These are phyloP conservation scores for Xylaria multiplex DNA, from an alignment of 2,329 filamentous ascomycete genomes.

Conservation along the genomic window DNA sequence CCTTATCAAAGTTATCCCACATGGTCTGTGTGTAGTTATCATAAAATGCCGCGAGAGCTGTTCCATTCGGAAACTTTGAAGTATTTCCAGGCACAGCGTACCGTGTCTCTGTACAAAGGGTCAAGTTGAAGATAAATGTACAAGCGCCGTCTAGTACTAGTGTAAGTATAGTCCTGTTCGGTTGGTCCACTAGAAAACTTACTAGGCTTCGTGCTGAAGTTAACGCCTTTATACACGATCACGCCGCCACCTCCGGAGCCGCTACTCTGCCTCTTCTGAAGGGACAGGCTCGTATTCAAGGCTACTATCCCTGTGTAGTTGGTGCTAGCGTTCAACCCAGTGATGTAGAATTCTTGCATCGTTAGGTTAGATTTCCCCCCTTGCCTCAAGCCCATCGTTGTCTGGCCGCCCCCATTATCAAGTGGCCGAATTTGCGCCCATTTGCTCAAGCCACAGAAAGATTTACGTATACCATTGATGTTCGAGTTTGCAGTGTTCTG, in stretches of 20 bases:
- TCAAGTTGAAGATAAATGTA: conserved; percentile 84
- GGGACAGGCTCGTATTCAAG: conserved; percentile 54
- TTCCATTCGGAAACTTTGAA: conserved; percentile 66
- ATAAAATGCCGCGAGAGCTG: conserved; percentile 75
- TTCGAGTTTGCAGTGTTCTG: conserved; percentile 68
- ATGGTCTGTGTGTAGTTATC: conserved; percentile 76
- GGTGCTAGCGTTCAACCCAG: conserved; percentile 75
- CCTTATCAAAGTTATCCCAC: conserved; percentile 83
- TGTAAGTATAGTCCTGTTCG: conserved; percentile 7
- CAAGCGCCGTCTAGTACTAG: conserved; percentile 59
- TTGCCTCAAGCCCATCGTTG: conserved; percentile 73
- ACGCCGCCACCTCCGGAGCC: conserved; percentile 74
- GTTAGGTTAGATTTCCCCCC: conserved; percentile 73
- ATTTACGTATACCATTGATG: conserved; percentile 77
- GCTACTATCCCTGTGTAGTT: conserved; percentile 80
- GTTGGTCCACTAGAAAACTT: conserved; percentile 41
- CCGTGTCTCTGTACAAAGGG: conserved; percentile 87
- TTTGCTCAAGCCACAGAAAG: conserved; percentile 81
- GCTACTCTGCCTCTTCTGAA: conserved; percentile 62
- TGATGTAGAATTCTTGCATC: conserved; percentile 89
- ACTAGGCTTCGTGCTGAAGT: conserved; percentile 84
- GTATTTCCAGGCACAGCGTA: conserved; percentile 90
- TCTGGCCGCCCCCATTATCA: conserved; percentile 59
- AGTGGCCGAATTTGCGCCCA: conserved; percentile 71
- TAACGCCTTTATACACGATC: conserved; percentile 74